Percentiles rank a stretch among this genome's conserved stretches.
phyloP scores from a whole-genome alignment of 2,329 filamentous ascomycete genomes.

The Chrysosporium keratinophilum region DNA sequence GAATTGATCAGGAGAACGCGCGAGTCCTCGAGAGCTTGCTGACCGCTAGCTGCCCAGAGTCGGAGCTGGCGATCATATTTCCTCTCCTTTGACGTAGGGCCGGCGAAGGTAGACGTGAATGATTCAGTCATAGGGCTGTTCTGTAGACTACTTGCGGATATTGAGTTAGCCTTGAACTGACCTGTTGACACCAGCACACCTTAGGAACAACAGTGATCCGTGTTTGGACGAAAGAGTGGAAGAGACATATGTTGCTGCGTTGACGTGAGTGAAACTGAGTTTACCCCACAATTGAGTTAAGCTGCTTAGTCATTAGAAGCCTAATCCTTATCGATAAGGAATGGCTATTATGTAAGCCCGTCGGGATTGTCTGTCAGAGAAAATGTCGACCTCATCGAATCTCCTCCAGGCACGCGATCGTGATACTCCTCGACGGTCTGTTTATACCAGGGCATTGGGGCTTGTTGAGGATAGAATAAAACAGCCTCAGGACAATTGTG shows the following conservation, averaged over 20 bases:
- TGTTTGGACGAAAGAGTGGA: no score
- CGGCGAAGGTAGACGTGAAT: conserved; percentile 29
- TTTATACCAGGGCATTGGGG: no score
- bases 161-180: background rate
- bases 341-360: background rate
- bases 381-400: no score
- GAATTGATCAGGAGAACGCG: conserved; percentile 87
- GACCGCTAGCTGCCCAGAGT: conserved; percentile 86
- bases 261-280: no score
- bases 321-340: conserved; percentile 43
- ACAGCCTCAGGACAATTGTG: no score
- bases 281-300: background rate
- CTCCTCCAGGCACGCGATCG: background rate
- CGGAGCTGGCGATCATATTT: conserved; percentile 94
- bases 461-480: no score
- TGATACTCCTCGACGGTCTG: background rate
- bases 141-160: background rate
- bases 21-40: conserved; percentile 79
- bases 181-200: background rate
- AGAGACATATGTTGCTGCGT: no score
- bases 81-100: conserved; percentile 52
- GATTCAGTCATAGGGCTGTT: conserved; percentile 26
- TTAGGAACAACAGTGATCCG: no score
- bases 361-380: no score
- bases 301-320: background rate